These are phyloP conservation scores for Boechera retrofracta DNA, from an alignment of 345 rosid genomes.

Conservation along the genomic window DNA sequence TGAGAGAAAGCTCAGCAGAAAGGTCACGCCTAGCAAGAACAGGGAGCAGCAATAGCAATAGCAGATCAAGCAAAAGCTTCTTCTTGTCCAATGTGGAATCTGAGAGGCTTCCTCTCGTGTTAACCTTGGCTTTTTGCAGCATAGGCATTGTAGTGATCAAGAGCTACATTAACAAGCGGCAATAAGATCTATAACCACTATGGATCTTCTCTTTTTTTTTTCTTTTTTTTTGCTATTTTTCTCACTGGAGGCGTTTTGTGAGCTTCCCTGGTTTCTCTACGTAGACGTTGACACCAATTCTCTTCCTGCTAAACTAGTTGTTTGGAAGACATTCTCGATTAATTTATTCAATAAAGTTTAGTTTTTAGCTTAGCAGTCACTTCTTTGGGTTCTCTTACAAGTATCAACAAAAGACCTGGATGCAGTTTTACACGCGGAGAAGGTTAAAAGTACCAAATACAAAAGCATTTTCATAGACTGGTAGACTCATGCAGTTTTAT, in stretches of 20 bases:
- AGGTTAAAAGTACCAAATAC: neutral
- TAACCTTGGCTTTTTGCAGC: constrained; percentile 66
- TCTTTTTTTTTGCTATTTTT: constrained; percentile 21
- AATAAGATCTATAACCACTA: constrained; percentile 35
- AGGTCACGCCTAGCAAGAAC: constrained; percentile 49
- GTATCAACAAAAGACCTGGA: constrained; percentile 8
- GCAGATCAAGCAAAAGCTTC: constrained; percentile 38
- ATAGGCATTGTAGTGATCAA: constrained; percentile 65
- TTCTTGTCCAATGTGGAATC: constrained; percentile 46
- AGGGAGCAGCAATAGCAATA: constrained; percentile 37
- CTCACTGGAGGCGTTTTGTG: constrained; percentile 47
- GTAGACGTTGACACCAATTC: constrained; percentile 25
- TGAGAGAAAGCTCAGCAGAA: constrained; percentile 57
- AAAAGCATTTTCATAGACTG: neutral
- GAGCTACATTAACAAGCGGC: constrained; percentile 54
- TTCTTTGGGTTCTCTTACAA: constrained; percentile 1
- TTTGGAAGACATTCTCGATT: constrained; percentile 36
- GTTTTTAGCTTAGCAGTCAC: neutral
- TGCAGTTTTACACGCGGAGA: neutral
- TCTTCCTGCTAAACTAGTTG: constrained; percentile 30
- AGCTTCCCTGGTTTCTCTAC: constrained; percentile 38
- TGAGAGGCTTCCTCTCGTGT: constrained; percentile 57
- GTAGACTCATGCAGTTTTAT: neutral
- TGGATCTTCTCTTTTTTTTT: constrained; percentile 6
- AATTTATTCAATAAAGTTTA: constrained; percentile 35